Conservation (phyloP, 495 filamentous ascomycete genomes). For the Penicillium coffeae region DNA sequence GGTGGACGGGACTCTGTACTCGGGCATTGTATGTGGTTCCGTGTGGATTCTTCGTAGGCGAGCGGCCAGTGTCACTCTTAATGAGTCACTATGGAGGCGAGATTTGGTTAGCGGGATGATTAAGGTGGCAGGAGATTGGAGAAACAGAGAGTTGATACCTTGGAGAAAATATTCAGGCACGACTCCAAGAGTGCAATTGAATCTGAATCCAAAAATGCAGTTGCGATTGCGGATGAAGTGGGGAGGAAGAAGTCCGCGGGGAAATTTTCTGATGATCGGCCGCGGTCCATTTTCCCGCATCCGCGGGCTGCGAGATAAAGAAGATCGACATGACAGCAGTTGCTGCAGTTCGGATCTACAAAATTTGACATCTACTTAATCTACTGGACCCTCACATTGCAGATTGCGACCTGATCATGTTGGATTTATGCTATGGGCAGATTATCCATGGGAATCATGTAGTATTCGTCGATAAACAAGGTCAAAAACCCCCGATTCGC, state of each 20-base stretch:
- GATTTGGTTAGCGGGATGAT: conserved; percentile 8
- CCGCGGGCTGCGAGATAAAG: conserved; percentile 2
- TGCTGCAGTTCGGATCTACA: too few relatives aligned
- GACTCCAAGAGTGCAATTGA: background rate
- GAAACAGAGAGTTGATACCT: too few relatives aligned
- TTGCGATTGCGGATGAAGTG: background rate
- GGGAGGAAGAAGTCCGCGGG: conserved; percentile 16
- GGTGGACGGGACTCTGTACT: conserved; percentile 27
- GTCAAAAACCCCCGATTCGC: conserved; percentile 23
- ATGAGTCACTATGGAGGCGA: conserved; percentile 24
- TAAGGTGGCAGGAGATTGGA: background rate
- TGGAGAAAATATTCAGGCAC: background rate
- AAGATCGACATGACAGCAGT: conserved; percentile 1
- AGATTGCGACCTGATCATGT: too few relatives aligned
- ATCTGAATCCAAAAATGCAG: too few relatives aligned
- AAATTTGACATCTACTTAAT: too few relatives aligned
- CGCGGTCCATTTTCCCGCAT: conserved; percentile 18
- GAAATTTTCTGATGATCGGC: conserved; percentile 12
- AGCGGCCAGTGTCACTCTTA: conserved; percentile 1
- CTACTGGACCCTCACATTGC: background rate
- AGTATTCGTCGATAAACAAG: conserved; percentile 27
- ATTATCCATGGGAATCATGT: conserved; percentile 19
- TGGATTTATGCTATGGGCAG: background rate
- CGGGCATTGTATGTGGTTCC: conserved; percentile 2
- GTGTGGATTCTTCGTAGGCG: background rate